Base-by-base conservation (phyloP, 1,284 basidiomycete species). In the Dichomitus squalens region DNA sequence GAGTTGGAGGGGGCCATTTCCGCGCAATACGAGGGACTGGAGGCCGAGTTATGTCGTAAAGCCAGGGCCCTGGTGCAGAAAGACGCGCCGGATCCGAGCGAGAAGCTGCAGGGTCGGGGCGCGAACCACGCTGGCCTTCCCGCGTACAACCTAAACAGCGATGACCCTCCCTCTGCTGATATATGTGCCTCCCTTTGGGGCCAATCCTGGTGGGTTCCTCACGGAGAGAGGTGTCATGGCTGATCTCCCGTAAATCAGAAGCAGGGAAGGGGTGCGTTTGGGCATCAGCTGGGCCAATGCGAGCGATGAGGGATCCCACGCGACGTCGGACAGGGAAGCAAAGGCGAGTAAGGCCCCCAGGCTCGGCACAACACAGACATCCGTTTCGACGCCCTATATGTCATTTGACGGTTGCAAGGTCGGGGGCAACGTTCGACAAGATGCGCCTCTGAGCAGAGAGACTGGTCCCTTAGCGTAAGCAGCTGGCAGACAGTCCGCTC, bases 101-200 rank as follows among this genome's bases (percentile, higher is more conserved):
- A 36, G 57, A 59, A 62, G 52, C 33, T 34, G 49, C 55, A 62
- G 57, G 60, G 57, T 57, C 60, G 55, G 48, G 27, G 51, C 52
- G 43, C 35, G 18, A 47, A 48, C 48, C 57, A 48, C 48, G 52
- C 55, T 34, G 44, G 53, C 49, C 49, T 25, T 41, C 47, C 14
- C 20, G 20, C 31, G 6, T 46, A 53, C 48, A 50, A 43, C 53
- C 35, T 50, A 51, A 53, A 58, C 52, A 43, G 60, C 60, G 56
- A 58, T 54, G 29, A 51, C 35, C 51, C 41, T 49, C 47, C 60
- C n/a, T 49, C 53, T 36, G 40, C 43, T 48, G 53, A 31, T 39
- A 16, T 49, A 52, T 51, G 23, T 53, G 40, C 44, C 47, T 41
- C 40, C 53, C 20, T 29, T 27, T 23, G 18, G 33, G 20, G 43